Evolutionary conservation across 805 yeast species (phyloP).

Genomic region (Kodamaea sagamina): DNA sequence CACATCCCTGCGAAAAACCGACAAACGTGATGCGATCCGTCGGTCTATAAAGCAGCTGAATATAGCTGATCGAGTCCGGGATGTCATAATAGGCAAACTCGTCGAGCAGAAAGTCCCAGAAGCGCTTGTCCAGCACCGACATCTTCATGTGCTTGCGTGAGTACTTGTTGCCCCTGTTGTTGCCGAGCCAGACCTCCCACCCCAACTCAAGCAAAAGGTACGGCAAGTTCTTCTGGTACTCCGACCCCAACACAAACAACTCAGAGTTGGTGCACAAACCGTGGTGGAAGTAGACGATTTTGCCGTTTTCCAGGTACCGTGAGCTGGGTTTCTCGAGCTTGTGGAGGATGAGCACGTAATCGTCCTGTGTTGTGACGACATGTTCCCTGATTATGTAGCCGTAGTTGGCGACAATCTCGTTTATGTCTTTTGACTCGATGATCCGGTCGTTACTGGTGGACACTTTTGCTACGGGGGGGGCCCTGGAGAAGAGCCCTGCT

Average conservation of each 20-base stretch:
- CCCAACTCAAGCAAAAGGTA: constrained; percentile 17
- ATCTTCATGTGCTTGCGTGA: constrained; percentile 32
- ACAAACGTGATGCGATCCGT: constrained; percentile 25
- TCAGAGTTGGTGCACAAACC: constrained; percentile 35
- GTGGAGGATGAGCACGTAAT: constrained; percentile 30
- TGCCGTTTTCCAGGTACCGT: constrained; percentile 5
- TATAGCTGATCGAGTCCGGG: constrained; percentile 29
- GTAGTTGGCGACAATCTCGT: constrained; percentile 24
- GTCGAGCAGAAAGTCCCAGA: constrained; percentile 36
- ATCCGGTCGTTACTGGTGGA: constrained; percentile 11
- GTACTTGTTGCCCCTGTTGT: constrained; percentile 26
- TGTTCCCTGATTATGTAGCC: constrained; percentile 32
- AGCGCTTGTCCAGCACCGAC: constrained; percentile 24
- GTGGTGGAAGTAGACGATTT: constrained; percentile 35
- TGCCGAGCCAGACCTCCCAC: constrained; percentile 22
- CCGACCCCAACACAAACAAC: constrained; percentile 26
- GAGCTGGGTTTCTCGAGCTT: constrained; percentile 22
- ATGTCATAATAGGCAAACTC: constrained; percentile 35
- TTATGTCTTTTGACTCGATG: constrained; percentile 22
- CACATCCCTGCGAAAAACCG: constrained; percentile 36
- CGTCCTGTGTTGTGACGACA: constrained; percentile 32
- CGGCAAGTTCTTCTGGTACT: constrained; percentile 24
- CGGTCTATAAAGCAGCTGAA: constrained; percentile 20
- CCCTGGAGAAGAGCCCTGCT: background rate
- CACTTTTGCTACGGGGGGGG: background rate